phyloP scores from a whole-genome alignment of 2,329 filamentous ascomycete species.

The Cercospora sp. region DNA sequence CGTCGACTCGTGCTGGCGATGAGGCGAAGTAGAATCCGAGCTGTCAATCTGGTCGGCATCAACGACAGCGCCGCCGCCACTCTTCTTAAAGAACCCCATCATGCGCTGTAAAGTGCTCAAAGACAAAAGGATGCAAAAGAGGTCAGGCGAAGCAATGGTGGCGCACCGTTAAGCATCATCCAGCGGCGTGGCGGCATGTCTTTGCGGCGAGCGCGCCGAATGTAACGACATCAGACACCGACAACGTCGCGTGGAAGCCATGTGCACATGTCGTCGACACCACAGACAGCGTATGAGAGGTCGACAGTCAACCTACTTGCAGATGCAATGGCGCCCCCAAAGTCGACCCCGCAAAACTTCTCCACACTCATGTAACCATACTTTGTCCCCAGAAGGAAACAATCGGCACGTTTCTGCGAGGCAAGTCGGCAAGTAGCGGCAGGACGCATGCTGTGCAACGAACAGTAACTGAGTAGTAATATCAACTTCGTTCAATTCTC shows the following conservation, averaged over 20 bases:
- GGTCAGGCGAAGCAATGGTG: neutral
- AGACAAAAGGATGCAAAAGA: neutral
- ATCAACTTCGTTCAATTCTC: conserved; percentile 5
- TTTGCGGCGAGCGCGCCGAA: conserved; percentile 3
- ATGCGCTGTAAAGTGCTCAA: neutral
- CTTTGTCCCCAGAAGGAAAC: neutral
- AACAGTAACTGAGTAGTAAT: neutral
- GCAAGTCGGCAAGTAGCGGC: neutral
- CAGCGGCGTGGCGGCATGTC: neutral
- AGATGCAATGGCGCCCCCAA: conserved; percentile 17
- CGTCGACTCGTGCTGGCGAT: neutral
- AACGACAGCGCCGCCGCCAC: conserved; percentile 12
- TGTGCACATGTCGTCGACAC: neutral
- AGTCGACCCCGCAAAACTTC: conserved; percentile 11
- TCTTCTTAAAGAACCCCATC: conserved; percentile 28
- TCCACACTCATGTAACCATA: conserved; percentile 5
- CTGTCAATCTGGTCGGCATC: conserved; percentile 23
- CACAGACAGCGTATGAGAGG: neutral
- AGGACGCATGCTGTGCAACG: neutral
- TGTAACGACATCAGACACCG: neutral
- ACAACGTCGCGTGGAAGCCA: neutral
- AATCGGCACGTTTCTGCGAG: conserved; percentile 1
- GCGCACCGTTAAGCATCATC: conserved; percentile 5
- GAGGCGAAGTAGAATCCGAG: conserved; percentile 14
- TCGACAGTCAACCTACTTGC: neutral